Conservation (phyloP, 768 basidiomycete species). For the Naganishia randhawae region DNA sequence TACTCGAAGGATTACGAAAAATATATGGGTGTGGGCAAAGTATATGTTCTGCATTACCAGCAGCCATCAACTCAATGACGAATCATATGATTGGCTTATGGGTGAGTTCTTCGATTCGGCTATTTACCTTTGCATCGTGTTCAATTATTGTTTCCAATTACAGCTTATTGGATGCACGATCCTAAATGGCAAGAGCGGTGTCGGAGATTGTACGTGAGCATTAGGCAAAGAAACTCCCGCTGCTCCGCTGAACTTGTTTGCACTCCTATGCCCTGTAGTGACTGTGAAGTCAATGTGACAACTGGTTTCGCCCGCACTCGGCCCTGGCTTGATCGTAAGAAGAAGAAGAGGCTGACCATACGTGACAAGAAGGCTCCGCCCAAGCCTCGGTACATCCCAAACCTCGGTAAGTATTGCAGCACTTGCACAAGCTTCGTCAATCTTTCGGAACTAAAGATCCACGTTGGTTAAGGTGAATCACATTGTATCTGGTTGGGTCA, state of each 20-base stretch:
- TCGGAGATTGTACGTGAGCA: constrained; percentile 2
- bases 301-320: background rate
- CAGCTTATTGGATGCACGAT: constrained; percentile 23
- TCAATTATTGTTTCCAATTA: background rate
- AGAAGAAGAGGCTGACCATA: background rate
- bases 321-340: constrained; percentile 1
- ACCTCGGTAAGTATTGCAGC: background rate
- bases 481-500: constrained; percentile 1
- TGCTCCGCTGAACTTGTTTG: background rate
- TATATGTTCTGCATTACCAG: constrained; percentile 12
- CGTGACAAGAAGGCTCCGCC: constrained; percentile 4
- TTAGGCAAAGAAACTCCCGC: background rate
- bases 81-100: constrained; percentile 29
- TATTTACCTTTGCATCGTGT: background rate
- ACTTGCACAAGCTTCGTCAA: background rate
- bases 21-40: constrained; percentile 2
- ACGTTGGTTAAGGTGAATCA: background rate
- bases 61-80: constrained; percentile 10
- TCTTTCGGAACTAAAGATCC: too few relatives aligned
- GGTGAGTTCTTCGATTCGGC: background rate
- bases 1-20: constrained; percentile 9
- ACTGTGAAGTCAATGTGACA: background rate
- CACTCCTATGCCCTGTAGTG: background rate
- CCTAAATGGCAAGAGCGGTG: constrained; percentile 12
- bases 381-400: background rate